Percentiles rank a stretch among this genome's conserved stretches.
Evolutionary conservation across 805 yeast species (phyloP).

Genomic region (Candida qinlingensis): DNA sequence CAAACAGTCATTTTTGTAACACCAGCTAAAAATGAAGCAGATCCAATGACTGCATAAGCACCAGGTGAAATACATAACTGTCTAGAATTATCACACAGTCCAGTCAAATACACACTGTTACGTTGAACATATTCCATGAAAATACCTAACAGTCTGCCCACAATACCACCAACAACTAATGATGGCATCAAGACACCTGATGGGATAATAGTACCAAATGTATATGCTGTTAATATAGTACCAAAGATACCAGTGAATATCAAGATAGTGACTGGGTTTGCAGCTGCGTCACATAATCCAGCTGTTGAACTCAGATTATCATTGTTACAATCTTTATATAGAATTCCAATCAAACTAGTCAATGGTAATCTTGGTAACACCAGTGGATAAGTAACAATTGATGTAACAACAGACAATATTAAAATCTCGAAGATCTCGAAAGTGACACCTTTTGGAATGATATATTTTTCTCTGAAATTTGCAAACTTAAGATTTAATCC

Average conservation of each 20-base stretch:
- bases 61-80: slow-evolving; percentile 71
- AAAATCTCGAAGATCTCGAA: slow-evolving; percentile 45
- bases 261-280: slow-evolving; percentile 9
- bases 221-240: slow-evolving; percentile 54
- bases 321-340: slow-evolving; percentile 62
- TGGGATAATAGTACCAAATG: slow-evolving; percentile 65
- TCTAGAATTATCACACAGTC: slow-evolving; percentile 37
- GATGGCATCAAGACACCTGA: slow-evolving; percentile 67
- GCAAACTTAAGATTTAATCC: slow-evolving; percentile 43
- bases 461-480: slow-evolving; percentile 23
- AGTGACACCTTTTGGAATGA: slow-evolving; percentile 18
- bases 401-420: slow-evolving; percentile 43
- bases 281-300: slow-evolving; percentile 21
- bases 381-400: slow-evolving; percentile 50
- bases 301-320: slow-evolving; percentile 23
- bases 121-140: slow-evolving; percentile 44
- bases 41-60: slow-evolving; percentile 84
- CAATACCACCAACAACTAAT: slow-evolving; percentile 53
- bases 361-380: slow-evolving; percentile 50
- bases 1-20: slow-evolving; percentile 76
- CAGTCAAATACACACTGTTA: slow-evolving; percentile 29
- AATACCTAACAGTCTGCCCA: slow-evolving; percentile 53
- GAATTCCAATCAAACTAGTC: slow-evolving; percentile 47
- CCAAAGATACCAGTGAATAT: slow-evolving; percentile 38
- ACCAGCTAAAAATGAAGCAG: slow-evolving; percentile 78